Percentiles rank a stretch among this genome's conserved stretches.
Conservation (phyloP, 2,329 filamentous ascomycete genomes). For the Pseudogymnoascus sp. region DNA sequence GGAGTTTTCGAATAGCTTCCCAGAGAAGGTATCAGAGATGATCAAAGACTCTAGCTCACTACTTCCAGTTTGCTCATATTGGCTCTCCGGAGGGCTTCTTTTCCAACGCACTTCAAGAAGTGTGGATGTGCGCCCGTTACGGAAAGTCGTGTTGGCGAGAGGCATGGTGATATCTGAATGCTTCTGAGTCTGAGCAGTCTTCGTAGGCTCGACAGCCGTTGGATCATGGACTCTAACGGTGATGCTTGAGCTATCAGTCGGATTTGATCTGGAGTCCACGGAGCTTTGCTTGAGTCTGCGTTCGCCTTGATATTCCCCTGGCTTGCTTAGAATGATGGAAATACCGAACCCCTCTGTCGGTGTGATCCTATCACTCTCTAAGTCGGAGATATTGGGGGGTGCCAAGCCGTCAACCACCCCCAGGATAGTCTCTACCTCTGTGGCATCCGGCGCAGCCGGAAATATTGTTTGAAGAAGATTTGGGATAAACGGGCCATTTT, state of each 20-base stretch:
- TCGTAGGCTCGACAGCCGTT: constrained; percentile 8
- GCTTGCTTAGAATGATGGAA: constrained; percentile 36
- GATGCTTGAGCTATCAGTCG: constrained; percentile 18
- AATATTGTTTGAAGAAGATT: constrained; percentile 18
- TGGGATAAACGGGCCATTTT: constrained; percentile 26
- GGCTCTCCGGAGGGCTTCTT: constrained; percentile 16
- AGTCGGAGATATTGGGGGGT: constrained; percentile 22
- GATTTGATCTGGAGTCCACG: neutral
- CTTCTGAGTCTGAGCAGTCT: neutral
- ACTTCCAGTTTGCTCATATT: neutral
- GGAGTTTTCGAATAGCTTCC: neutral
- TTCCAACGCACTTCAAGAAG: constrained; percentile 42
- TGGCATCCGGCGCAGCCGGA: neutral
- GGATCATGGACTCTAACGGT: constrained; percentile 17
- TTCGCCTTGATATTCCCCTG: constrained; percentile 40
- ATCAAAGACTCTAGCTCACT: neutral
- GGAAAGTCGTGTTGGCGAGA: constrained; percentile 71
- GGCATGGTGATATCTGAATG: constrained; percentile 47
- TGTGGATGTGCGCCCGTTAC: constrained; percentile 57
- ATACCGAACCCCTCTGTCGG: constrained; percentile 43
- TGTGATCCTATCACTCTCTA: constrained; percentile 1
- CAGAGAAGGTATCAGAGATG: neutral
- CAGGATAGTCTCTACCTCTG: constrained; percentile 41
- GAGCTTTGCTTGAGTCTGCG: constrained; percentile 26
- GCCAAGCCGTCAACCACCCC: constrained; percentile 51